Conservation (phyloP, 2,329 filamentous ascomycete species). For the Fusarium liriodendri region DNA sequence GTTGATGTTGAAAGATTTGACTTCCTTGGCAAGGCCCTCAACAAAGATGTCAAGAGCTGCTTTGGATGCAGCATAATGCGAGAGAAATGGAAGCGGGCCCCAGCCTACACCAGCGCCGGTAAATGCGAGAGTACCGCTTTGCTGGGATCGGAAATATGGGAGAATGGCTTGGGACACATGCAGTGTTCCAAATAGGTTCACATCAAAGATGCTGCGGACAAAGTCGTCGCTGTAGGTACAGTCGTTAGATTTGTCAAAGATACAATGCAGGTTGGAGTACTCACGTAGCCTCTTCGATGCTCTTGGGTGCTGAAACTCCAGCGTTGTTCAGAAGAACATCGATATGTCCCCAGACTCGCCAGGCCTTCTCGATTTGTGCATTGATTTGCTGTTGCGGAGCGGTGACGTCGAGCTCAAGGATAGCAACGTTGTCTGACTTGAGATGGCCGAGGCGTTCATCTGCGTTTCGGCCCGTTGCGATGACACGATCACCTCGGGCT, state of each 20-base stretch:
- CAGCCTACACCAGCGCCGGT: conserved; percentile 45
- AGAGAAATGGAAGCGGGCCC: conserved; percentile 45
- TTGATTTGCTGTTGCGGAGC: conserved; percentile 29
- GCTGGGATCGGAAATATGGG: conserved; percentile 42
- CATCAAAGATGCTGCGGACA: conserved; percentile 42
- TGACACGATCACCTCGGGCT: conserved; percentile 45
- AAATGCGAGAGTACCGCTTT: conserved; percentile 43
- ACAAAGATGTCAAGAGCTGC: conserved; percentile 43
- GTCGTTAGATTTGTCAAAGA: not conserved
- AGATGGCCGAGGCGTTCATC: conserved; percentile 38
- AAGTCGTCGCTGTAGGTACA: conserved; percentile 34
- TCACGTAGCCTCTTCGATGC: conserved; percentile 47
- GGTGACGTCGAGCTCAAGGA: conserved; percentile 49
- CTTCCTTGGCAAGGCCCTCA: conserved; percentile 47
- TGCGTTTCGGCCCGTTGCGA: conserved; percentile 45
- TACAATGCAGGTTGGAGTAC: not conserved
- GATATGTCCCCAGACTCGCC: conserved; percentile 47
- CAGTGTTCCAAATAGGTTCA: conserved; percentile 45
- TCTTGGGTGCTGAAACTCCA: conserved; percentile 44
- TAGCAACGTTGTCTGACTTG: conserved; percentile 42
- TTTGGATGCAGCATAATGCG: conserved; percentile 47
- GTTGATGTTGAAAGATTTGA: conserved; percentile 41
- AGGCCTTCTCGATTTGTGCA: conserved; percentile 41
- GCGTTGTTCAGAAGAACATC: conserved; percentile 50
- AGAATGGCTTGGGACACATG: conserved; percentile 44